Percentiles rank a stretch among this genome's conserved stretches.
Conservation (phyloP, 2,329 filamentous ascomycete genomes). For the Dactylonectria estremocensis region DNA sequence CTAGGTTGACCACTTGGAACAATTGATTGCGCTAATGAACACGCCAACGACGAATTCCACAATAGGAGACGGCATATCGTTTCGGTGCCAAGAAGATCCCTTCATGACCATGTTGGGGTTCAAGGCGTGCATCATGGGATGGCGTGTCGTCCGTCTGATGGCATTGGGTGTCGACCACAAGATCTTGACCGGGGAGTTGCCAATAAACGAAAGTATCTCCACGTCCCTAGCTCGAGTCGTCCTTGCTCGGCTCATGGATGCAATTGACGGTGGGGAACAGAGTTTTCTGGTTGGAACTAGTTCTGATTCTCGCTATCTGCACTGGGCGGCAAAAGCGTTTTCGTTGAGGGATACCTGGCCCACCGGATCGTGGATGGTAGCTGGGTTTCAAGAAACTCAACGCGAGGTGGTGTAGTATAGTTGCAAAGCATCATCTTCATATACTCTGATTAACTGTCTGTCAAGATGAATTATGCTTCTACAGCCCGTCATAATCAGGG, state of each 20-base stretch:
- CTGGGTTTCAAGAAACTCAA: slow-evolving; percentile 28
- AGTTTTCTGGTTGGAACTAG: slow-evolving; percentile 17
- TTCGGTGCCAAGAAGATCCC: slow-evolving; percentile 18
- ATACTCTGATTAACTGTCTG: neutral
- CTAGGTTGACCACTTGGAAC: slow-evolving; percentile 30
- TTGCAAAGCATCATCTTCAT: neutral
- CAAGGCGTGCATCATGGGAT: slow-evolving; percentile 32
- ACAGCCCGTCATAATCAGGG: slow-evolving; percentile 28
- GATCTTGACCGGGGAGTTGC: slow-evolving; percentile 10
- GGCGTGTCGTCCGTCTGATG: slow-evolving; percentile 30
- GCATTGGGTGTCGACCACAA: slow-evolving; percentile 24
- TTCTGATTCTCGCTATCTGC: slow-evolving; percentile 20
- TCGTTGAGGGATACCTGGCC: slow-evolving; percentile 26
- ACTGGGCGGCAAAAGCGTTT: slow-evolving; percentile 26
- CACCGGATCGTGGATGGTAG: slow-evolving; percentile 31
- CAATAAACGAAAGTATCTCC: slow-evolving; percentile 12
- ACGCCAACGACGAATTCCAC: neutral
- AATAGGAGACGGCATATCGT: neutral
- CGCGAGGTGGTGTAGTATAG: slow-evolving; percentile 22
- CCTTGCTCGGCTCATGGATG: slow-evolving; percentile 25
- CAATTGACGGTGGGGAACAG: slow-evolving; percentile 15
- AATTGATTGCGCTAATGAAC: slow-evolving; percentile 25
- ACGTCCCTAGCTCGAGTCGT: slow-evolving; percentile 17
- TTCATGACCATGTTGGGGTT: slow-evolving; percentile 30
- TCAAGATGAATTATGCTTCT: neutral